Evolutionary conservation across 2,329 filamentous ascomycete genomes (phyloP), one percentile per base, ranked within the genome.

Genomic region (Xylariaceae sp.): DNA sequence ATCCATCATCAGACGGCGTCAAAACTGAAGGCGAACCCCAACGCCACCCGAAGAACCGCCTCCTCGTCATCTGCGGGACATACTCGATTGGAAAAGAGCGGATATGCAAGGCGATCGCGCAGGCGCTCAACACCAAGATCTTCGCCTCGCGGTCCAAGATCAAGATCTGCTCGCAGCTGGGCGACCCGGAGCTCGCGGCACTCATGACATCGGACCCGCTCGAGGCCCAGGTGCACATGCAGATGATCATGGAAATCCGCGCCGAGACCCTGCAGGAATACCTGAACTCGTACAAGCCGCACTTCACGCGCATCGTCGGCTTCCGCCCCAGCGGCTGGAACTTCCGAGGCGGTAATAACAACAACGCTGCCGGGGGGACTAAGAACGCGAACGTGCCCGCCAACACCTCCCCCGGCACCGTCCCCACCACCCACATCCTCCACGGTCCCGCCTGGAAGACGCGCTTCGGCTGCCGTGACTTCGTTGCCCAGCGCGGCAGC

Each of bases 41-140:
- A 55, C 71, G 64, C 55, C 70, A 63, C 46, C 26, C 79, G 80
- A 67, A 67, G 44, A 87, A 90, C 45, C 87, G 91, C 3, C 81
- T 99, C 2, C 82, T 99, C 0, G 90, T 99, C 4, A 85, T 99
- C 6, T 96, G 96, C 58, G 95, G 95, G 44, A 99, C 95, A 0
- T 99, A 99, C 75, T 96, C 90, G 65, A 99, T 99, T 67, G 95
- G 95, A 69, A 99, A 99, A 75, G 95, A 99, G 73, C 89, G 93
- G 41, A 93, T 99, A 63, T 98, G 93, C 71, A 81, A 96, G 29
- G 93, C 91, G 43, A 96, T 99, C 61, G 95, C 95, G 3, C 85
- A 88, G 65, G 93, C 93, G 0, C 80, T 99, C 2, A 80, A 86
- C 40, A 90, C 88, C 64, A 96, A 96, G 70, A 98, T 99, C 60